These are phyloP conservation scores for Arctium lappa DNA, from an alignment of 129 eudicot species.

Conservation along the genomic window DNA sequence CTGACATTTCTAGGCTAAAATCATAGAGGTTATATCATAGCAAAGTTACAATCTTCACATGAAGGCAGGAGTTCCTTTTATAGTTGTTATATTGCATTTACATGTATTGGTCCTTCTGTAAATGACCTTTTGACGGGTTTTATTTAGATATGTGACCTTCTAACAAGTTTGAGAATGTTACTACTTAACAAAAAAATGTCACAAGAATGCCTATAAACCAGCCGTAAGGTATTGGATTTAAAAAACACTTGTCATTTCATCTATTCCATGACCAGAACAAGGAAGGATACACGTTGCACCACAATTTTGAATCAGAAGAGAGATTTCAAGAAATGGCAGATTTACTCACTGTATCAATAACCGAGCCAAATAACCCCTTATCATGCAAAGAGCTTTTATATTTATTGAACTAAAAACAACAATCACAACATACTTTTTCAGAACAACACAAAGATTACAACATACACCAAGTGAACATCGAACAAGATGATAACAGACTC, in stretches of 20 bases:
- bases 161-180: background rate
- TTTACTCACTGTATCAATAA: too few relatives aligned
- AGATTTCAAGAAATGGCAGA: too few relatives aligned
- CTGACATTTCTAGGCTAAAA: background rate
- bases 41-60: background rate
- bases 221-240: background rate
- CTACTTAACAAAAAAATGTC: background rate
- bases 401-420: background rate
- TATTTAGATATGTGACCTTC: too few relatives aligned
- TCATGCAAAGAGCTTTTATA: background rate
- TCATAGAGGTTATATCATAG: background rate
- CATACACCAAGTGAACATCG: slow-evolving; percentile 11
- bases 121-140: too few relatives aligned
- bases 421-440: slow-evolving; percentile 16
- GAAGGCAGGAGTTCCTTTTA: background rate
- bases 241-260: background rate
- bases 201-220: background rate
- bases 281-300: too few relatives aligned
- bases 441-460: slow-evolving; percentile 13
- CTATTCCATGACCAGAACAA: too few relatives aligned
- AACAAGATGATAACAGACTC: background rate
- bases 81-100: background rate
- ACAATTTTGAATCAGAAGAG: too few relatives aligned
- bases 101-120: too few relatives aligned
- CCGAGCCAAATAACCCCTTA: background rate